Base-by-base conservation (phyloP, 208 protist species). In the Trypanosoma scelopori region DNA sequence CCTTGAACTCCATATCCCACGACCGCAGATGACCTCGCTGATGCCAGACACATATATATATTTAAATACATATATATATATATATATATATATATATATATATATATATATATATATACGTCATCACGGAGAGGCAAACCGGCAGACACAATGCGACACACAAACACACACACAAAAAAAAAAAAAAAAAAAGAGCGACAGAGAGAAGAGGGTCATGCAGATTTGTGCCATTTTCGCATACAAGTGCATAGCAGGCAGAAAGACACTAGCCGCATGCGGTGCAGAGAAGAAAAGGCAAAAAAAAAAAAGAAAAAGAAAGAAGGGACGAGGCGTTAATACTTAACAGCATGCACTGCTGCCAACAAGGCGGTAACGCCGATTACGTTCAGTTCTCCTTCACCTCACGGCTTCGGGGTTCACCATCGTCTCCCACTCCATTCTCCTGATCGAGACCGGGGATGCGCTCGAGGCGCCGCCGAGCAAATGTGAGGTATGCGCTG, bases 401-500 rank as follows among this genome's bases (percentile, higher is more conserved):
- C 25, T 74, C 37, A 23, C 58, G 39, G 16, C 32, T 59, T 20
- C 12, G 16, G 16, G 37, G 37, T 20, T 4, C 50, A 23, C 48
- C 46, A 60, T 60, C 46, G 51, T 43, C 50, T n/a, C 15, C 0
- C 41, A 46, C 67, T 64, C 55, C 59, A 15, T 61, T 27, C 52
- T 65, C 60, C 22, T 11, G 27, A 16, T 62, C 68, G 25, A 55
- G 15, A 45, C 25, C 47, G 3, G 65, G 57, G 30, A 69, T 55
- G 11, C 61, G 56, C 18, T 81, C 76, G 0, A 89, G 85, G 18
- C 90, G 84, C 20, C 84, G 75, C 7, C 89, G 75, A 5, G 91
- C 91, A 78, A 97, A 96, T 11, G 87, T 95, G 28, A 97, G 79
- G 76, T 96, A 97, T 28, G 89, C 89, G 52, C 89, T 97, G 76